Conservation (phyloP, 208 protist genomes). For the Entamoeba moshkovskii region DNA sequence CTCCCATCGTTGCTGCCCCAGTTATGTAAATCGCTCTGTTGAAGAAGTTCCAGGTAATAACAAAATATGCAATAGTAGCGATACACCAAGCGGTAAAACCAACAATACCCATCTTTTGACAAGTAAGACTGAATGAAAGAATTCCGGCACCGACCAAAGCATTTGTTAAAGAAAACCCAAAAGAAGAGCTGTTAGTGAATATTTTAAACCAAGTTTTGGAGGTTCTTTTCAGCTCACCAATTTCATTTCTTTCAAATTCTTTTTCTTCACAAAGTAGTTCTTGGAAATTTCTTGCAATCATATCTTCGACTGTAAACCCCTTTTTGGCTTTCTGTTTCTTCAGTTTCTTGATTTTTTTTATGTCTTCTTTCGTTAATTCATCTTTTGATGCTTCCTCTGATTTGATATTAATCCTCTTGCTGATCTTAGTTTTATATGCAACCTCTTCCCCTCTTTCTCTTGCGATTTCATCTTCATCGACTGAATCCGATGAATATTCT, state of each 20-base stretch:
- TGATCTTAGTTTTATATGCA: not conserved
- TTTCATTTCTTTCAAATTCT: not conserved
- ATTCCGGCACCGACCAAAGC: not conserved
- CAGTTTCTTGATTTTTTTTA: not conserved
- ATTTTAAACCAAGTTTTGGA: not conserved
- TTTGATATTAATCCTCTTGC: not conserved
- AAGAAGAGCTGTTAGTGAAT: not conserved
- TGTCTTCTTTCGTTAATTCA: not conserved
- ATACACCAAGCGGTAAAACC: not conserved
- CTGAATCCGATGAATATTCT: not conserved
- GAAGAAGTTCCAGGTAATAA: not conserved
- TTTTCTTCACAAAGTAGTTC: not conserved
- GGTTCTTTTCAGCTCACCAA: not conserved
- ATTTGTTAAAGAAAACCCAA: not conserved
- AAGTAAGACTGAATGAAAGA: not conserved
- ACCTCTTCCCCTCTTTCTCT: not conserved
- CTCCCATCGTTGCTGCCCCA: not conserved
- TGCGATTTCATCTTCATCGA: not conserved
- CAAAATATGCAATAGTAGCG: not conserved
- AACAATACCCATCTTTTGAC: not conserved
- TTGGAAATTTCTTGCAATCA: not conserved
- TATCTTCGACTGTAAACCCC: not conserved
- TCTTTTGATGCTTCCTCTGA: not conserved
- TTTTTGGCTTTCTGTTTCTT: not conserved
- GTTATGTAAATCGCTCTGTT: not conserved